Evolutionary conservation across 371 early-diverging fungal species (phyloP).

Genomic region (Mortierella sp.): DNA sequence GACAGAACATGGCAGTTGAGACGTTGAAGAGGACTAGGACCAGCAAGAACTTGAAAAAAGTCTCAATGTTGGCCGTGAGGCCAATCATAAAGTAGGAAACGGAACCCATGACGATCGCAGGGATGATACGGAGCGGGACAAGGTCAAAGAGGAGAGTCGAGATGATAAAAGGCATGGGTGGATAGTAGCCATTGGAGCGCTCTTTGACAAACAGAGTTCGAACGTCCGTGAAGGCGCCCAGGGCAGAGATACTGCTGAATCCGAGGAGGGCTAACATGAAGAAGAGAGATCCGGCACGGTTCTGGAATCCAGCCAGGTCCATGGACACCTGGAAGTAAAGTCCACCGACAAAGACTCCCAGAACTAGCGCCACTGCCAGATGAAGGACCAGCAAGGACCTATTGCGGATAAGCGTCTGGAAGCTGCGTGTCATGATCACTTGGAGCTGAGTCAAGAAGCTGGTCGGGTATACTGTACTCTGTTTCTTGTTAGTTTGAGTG

Average conservation of each 20-base stretch:
- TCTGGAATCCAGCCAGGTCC: slow-evolving; percentile 63
- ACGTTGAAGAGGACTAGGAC: slow-evolving; percentile 66
- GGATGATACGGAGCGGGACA: slow-evolving; percentile 65
- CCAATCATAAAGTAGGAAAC: slow-evolving; percentile 74
- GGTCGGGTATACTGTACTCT: slow-evolving; percentile 35
- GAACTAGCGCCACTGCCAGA: slow-evolving; percentile 32
- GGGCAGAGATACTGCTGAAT: slow-evolving; percentile 62
- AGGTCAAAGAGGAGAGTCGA: slow-evolving; percentile 60
- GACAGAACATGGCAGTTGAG: slow-evolving; percentile 65
- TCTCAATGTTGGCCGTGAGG: slow-evolving; percentile 54
- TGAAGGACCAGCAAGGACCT: slow-evolving; percentile 42
- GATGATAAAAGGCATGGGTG: slow-evolving; percentile 73
- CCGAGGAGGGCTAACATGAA: slow-evolving; percentile 68
- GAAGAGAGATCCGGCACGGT: slow-evolving; percentile 74
- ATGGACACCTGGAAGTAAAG: slow-evolving; percentile 59
- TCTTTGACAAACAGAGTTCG: slow-evolving; percentile 74
- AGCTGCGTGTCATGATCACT: slow-evolving; percentile 40
- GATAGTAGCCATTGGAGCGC: slow-evolving; percentile 72
- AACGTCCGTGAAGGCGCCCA: slow-evolving; percentile 69
- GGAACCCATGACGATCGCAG: slow-evolving; percentile 62
- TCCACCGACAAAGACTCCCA: slow-evolving; percentile 59
- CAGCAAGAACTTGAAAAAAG: slow-evolving; percentile 63
- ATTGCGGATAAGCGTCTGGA: slow-evolving; percentile 51
- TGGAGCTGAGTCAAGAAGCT: slow-evolving; percentile 54
- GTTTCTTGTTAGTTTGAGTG: slow-evolving; percentile 9